Percentiles rank a stretch among this genome's conserved stretches.
Evolutionary conservation across 192 early-diverging fungal species (phyloP).

Genomic region (Entomortierella chlamydospora): DNA sequence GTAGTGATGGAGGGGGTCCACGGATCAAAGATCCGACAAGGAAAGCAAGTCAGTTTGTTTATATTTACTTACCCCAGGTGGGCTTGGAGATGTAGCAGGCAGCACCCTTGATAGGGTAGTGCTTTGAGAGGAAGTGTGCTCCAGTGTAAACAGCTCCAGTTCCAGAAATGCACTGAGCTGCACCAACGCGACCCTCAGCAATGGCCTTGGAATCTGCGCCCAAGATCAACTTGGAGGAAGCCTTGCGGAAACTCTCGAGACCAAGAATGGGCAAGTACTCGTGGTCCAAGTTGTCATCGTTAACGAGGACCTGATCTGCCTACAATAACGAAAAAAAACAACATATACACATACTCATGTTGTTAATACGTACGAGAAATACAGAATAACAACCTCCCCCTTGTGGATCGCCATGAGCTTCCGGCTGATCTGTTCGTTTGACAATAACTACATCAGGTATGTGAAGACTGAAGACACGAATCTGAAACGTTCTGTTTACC

Average conservation of each 20-base stretch:
- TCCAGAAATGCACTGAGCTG: slow-evolving; percentile 94
- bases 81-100: slow-evolving; percentile 92
- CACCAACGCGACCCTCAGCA: slow-evolving; percentile 74
- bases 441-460: too few species aligned
- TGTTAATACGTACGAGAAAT: background rate
- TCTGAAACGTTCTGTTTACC: slow-evolving; percentile 53
- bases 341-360: background rate
- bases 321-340: slow-evolving; percentile 16
- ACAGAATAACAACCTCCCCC: background rate
- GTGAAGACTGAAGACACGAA: too few species aligned
- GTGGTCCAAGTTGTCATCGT: slow-evolving; percentile 83
- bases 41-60: too few species aligned
- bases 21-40: slow-evolving; percentile 6
- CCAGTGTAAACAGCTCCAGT: slow-evolving; percentile 92
- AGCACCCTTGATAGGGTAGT: slow-evolving; percentile 67
- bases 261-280: slow-evolving; percentile 96
- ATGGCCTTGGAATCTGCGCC: slow-evolving; percentile 81
- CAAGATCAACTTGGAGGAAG: slow-evolving; percentile 86
- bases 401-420: background rate
- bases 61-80: slow-evolving; percentile 90
- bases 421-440: too few species aligned
- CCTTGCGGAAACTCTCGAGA: slow-evolving; percentile 78
- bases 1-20: too few species aligned
- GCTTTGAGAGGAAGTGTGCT: slow-evolving; percentile 84
- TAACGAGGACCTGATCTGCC: slow-evolving; percentile 81